Conservation (phyloP, 2,329 filamentous ascomycete genomes). For the Cytospora leucostoma region DNA sequence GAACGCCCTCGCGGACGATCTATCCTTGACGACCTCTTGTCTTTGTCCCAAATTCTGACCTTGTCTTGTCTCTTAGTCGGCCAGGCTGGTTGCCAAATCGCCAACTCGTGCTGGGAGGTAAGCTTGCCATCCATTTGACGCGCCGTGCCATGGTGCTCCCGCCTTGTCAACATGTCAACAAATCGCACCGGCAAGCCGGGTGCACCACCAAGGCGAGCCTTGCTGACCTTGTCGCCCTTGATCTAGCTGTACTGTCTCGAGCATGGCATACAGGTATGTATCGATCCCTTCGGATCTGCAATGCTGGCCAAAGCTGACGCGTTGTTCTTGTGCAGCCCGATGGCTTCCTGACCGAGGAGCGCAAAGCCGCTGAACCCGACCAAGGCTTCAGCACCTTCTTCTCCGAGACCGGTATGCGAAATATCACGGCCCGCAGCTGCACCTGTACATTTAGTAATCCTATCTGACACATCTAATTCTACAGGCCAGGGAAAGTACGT, state of each 20-base stretch:
- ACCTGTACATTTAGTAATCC: not conserved
- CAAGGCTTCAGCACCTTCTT: conserved; percentile 99
- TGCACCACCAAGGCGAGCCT: conserved; percentile 33
- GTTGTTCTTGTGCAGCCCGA: conserved; percentile 68
- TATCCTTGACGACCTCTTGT: conserved; percentile 22
- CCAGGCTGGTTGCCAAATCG: conserved; percentile 99
- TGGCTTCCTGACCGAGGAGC: conserved; percentile 97
- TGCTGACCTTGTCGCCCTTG: conserved; percentile 30
- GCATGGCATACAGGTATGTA: conserved; percentile 94
- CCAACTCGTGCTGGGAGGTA: conserved; percentile 99
- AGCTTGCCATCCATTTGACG: conserved; percentile 44
- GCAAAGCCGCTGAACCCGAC: conserved; percentile 88
- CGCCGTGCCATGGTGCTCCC: conserved; percentile 20
- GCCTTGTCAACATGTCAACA: conserved; percentile 27
- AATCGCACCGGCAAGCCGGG: conserved; percentile 20
- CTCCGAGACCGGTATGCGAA: conserved; percentile 86
- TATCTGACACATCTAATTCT: conserved; percentile 13
- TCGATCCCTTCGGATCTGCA: conserved; percentile 14
- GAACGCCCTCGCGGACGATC: conserved; percentile 29
- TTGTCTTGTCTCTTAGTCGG: conserved; percentile 70
- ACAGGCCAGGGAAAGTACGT: conserved; percentile 98
- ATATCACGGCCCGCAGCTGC: conserved; percentile 22
- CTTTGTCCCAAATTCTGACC: conserved; percentile 50
- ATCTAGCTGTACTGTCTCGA: conserved; percentile 97
- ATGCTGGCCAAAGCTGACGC: conserved; percentile 36